Evolutionary conservation across 306 rosid genomes (phyloP).

Genomic region (Dalbergia oliveri): DNA sequence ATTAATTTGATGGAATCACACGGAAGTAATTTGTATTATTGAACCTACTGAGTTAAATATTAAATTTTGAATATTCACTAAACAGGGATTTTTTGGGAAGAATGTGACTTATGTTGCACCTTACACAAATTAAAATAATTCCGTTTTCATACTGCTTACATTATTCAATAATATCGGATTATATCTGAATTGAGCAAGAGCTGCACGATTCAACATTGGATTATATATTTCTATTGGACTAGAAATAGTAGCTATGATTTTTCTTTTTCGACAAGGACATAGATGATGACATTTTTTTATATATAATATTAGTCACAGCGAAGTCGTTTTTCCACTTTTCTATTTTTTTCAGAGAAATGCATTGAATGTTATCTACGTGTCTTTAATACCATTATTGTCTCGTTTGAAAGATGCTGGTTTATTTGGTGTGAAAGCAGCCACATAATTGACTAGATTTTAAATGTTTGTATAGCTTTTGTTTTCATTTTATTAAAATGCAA

Average conservation of each 20-base stretch:
- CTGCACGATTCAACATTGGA: background rate
- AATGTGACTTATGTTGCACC: background rate
- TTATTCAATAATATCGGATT: background rate
- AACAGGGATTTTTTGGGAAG: background rate
- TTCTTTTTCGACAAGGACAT: background rate
- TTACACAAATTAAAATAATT: background rate
- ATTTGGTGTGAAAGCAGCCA: background rate
- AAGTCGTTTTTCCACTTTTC: background rate
- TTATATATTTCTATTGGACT: no score
- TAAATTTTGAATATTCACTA: background rate
- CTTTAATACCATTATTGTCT: background rate
- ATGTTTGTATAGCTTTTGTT: no score
- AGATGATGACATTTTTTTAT: background rate
- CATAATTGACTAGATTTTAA: no score
- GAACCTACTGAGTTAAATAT: no score
- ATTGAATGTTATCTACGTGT: background rate
- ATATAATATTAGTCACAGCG: background rate
- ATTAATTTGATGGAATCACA: background rate
- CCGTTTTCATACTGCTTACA: no score
- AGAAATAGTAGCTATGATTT: background rate
- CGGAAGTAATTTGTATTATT: background rate
- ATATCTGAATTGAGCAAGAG: background rate
- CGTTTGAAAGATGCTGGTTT: conserved; percentile 1
- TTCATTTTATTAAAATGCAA: no score
- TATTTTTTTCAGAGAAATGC: background rate